A percentile compares a stretch with the other conserved stretches of the same genome.
These are phyloP conservation scores for Leccinum aurantiacum DNA, from an alignment of 768 basidiomycete genomes.

Conservation along the genomic window DNA sequence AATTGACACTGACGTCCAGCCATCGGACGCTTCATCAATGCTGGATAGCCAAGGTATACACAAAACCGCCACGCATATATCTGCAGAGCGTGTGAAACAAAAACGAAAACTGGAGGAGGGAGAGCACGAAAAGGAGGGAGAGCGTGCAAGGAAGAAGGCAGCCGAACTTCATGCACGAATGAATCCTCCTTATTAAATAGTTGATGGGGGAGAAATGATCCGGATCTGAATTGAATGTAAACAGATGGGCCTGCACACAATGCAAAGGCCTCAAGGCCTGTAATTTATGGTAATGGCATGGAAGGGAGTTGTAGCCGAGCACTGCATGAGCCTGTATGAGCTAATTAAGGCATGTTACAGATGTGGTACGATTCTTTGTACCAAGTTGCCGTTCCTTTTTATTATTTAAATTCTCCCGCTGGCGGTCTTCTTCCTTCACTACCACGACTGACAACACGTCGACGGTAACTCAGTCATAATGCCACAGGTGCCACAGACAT, in stretches of 20 bases:
- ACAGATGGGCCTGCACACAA: background rate
- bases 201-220: background rate
- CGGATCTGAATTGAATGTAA: slow-evolving; percentile 2
- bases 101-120: too few relatives aligned
- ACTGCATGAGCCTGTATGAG: background rate
- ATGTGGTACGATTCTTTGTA: slow-evolving; percentile 23
- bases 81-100: too few relatives aligned
- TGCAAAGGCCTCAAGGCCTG: background rate
- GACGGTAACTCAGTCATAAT: slow-evolving; percentile 12
- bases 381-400: background rate
- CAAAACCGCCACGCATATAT: too few relatives aligned
- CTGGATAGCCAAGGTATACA: too few relatives aligned
- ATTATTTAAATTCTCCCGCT: background rate
- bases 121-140: too few relatives aligned
- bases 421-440: background rate
- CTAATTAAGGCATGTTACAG: slow-evolving; percentile 13
- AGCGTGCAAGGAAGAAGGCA: too few relatives aligned
- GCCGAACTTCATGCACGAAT: too few relatives aligned
- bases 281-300: background rate
- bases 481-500: slow-evolving; percentile 23
- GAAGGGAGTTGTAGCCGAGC: background rate
- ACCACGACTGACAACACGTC: slow-evolving; percentile 1
- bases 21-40: too few relatives aligned
- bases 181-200: slow-evolving; percentile 6
- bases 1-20: too few relatives aligned